phyloP scores from a whole-genome alignment of 192 early-diverging fungal genomes.

The Coemansia sp. region DNA sequence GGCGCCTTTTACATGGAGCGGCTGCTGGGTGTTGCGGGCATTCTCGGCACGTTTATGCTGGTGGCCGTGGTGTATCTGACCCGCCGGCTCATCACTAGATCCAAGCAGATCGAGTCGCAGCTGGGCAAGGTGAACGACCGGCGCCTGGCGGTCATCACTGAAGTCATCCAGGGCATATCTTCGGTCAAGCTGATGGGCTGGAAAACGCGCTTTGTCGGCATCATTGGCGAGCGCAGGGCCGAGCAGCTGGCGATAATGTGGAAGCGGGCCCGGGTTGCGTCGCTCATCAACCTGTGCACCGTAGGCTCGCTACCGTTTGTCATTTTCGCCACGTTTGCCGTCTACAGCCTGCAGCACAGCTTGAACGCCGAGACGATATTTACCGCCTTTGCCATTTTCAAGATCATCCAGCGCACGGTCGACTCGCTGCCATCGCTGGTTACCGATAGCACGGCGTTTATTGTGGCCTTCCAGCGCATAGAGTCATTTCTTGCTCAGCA shows the following conservation, averaged over 20 bases:
- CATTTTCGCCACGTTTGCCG: conserved; percentile 56
- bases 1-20: conserved; percentile 63
- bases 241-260: conserved; percentile 57
- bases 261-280: conserved; percentile 31
- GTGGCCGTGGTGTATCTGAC: conserved; percentile 53
- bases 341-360: conserved; percentile 56
- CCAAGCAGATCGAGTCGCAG: conserved; percentile 54
- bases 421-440: conserved; percentile 57
- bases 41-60: conserved; percentile 69
- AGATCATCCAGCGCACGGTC: conserved; percentile 59
- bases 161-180: conserved; percentile 78
- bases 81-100: conserved; percentile 46
- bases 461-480: conserved; percentile 63
- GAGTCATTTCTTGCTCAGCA: conserved; percentile 65
- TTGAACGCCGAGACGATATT: conserved; percentile 63
- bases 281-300: conserved; percentile 58
- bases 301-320: conserved; percentile 56
- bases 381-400: conserved; percentile 67
- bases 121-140: conserved; percentile 62
- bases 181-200: conserved; percentile 88
- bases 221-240: conserved; percentile 57
- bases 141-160: conserved; percentile 70
- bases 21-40: conserved; percentile 71
- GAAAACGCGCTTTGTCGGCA: conserved; percentile 66
- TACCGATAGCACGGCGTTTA: conserved; percentile 53